Conservation (phyloP, 257 asterid species). For the Plantago ovata region DNA sequence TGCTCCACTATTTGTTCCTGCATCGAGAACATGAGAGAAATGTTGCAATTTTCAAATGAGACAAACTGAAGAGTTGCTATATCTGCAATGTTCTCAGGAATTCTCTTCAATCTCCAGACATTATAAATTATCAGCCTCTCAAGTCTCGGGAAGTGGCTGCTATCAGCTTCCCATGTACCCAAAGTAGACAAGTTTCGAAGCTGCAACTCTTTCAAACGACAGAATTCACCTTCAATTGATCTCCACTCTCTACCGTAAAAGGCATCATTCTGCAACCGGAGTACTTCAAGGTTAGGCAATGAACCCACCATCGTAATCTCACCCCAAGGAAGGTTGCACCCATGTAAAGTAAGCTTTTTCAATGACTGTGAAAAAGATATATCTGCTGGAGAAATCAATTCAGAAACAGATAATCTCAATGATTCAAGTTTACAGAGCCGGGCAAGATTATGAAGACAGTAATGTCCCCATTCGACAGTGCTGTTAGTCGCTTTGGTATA, state of each 20-base stretch:
- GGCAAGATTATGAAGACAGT: background rate
- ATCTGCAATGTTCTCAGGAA: background rate
- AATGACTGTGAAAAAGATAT: background rate
- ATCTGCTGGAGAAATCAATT: background rate
- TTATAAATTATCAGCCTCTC: background rate
- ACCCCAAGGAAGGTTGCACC: background rate
- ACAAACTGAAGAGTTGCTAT: background rate
- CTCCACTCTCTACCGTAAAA: background rate
- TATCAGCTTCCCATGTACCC: slow-evolving; percentile 1
- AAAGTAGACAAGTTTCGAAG: background rate
- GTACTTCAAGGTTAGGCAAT: slow-evolving; percentile 1
- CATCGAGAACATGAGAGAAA: background rate
- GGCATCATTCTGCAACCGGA: slow-evolving; percentile 7
- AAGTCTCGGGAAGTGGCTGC: slow-evolving; percentile 8
- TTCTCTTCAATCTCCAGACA: slow-evolving; percentile 1
- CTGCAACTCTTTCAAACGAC: background rate
- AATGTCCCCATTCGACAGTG: background rate
- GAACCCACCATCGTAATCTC: background rate
- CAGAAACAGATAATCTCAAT: background rate
- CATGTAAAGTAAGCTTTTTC: background rate
- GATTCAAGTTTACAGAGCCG: background rate
- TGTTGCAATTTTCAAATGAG: background rate
- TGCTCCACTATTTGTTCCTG: background rate
- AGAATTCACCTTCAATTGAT: background rate
- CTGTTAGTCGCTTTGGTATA: background rate